Evolutionary conservation across 2,329 filamentous ascomycete genomes (phyloP).

Genomic region (Trichoderma sp.): DNA sequence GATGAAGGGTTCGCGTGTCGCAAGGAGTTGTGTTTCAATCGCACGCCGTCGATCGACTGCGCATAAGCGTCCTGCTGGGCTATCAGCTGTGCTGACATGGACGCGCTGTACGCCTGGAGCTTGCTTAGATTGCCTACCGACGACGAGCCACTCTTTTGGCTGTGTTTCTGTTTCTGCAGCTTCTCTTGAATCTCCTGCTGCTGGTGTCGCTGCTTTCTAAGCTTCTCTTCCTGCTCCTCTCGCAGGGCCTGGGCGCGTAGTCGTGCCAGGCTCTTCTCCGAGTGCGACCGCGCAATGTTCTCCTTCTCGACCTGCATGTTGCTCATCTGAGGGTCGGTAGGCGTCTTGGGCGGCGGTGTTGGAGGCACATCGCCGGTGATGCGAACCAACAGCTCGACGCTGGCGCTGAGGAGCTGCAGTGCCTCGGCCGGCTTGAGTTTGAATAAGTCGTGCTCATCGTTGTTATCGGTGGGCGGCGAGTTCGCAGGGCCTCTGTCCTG

Average conservation of each 20-base stretch:
- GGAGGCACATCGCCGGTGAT: slow-evolving; percentile 76
- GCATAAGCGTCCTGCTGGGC: slow-evolving; percentile 26
- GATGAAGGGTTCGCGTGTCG: slow-evolving; percentile 25
- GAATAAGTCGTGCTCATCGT: slow-evolving; percentile 63
- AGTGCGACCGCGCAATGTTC: slow-evolving; percentile 57
- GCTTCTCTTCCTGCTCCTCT: slow-evolving; percentile 29
- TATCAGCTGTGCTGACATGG: slow-evolving; percentile 29
- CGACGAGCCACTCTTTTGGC: slow-evolving; percentile 8
- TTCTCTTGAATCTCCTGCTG: neutral
- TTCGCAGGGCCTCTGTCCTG: slow-evolving; percentile 20
- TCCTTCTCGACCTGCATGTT: slow-evolving; percentile 62
- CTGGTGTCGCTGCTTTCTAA: slow-evolving; percentile 22
- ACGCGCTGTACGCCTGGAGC: slow-evolving; percentile 30
- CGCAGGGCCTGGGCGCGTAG: slow-evolving; percentile 43
- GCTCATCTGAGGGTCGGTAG: slow-evolving; percentile 64
- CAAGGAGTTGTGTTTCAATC: slow-evolving; percentile 40
- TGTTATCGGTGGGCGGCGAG: neutral
- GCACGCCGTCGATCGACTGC: slow-evolving; percentile 53
- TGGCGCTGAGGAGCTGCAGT: slow-evolving; percentile 73
- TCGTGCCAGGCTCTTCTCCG: slow-evolving; percentile 51
- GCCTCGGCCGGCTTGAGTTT: slow-evolving; percentile 70
- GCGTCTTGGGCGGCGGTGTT: slow-evolving; percentile 67
- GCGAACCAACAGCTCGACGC: slow-evolving; percentile 68
- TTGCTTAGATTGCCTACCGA: slow-evolving; percentile 21
- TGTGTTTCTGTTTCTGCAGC: neutral